A percentile compares a stretch with the other conserved stretches of the same genome.
phyloP scores from a whole-genome alignment of 768 basidiomycete species.

The Cystofilobasidium ferigula region DNA sequence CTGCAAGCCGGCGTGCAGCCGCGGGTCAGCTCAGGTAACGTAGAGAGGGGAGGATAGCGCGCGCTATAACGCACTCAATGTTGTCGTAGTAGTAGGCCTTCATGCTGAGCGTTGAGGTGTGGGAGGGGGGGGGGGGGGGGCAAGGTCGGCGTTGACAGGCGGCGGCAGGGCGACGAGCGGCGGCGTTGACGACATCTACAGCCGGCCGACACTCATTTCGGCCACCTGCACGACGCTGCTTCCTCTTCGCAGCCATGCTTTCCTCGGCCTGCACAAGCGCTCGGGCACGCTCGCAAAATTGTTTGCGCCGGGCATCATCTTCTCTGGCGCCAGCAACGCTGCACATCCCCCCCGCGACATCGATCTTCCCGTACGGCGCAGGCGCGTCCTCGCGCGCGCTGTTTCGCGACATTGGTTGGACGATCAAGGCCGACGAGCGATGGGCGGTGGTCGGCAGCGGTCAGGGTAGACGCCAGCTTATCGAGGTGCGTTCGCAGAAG shows the following conservation, averaged over 20 bases:
- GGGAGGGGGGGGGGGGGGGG: neutral
- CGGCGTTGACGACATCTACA: too few species aligned
- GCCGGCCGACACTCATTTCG: too few species aligned
- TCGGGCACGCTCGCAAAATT: neutral
- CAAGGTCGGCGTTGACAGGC: too few species aligned
- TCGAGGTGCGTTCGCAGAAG: conserved; percentile 48
- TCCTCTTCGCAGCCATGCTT: too few species aligned
- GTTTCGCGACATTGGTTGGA: conserved; percentile 14
- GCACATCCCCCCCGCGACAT: neutral
- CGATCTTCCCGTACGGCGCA: conserved; percentile 3
- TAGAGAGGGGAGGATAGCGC: neutral
- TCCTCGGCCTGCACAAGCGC: too few species aligned
- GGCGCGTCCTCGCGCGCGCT: neutral
- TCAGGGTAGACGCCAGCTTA: conserved; percentile 53
- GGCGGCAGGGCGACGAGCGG: too few species aligned
- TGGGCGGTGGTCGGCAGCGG: conserved; percentile 68
- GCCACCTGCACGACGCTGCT: too few species aligned
- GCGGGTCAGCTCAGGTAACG: conserved; percentile 39
- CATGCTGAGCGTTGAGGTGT: conserved; percentile 1
- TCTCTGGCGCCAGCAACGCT: neutral
- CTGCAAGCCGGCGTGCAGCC: conserved; percentile 53
- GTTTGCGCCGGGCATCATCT: neutral
- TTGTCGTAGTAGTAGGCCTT: conserved; percentile 39
- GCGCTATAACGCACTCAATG: conserved; percentile 32
- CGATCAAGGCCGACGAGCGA: conserved; percentile 39